A percentile compares a stretch with the other conserved stretches of the same genome.
These are phyloP conservation scores for Pseudocercospora fijiensis DNA, from an alignment of 2,329 filamentous ascomycete genomes.

Conservation along the genomic window DNA sequence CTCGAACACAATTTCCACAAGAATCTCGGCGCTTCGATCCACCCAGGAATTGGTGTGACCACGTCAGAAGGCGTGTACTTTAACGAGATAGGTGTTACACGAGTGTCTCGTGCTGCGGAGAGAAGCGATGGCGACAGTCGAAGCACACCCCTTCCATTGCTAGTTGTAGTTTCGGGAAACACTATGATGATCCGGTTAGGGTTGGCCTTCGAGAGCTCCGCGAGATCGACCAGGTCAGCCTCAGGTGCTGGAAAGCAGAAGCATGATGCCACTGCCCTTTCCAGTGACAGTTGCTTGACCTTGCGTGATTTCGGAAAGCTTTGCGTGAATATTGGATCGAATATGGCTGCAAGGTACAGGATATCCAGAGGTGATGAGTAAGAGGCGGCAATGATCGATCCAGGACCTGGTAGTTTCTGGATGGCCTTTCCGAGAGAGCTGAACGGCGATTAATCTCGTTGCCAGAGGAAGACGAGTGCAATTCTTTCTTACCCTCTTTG, in stretches of 20 bases:
- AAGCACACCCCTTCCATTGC: constrained; percentile 86
- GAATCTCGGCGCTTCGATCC: constrained; percentile 63
- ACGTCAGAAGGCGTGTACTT: constrained; percentile 87
- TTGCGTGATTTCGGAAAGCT: constrained; percentile 67
- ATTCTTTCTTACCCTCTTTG: constrained; percentile 68
- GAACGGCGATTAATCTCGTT: constrained; percentile 16
- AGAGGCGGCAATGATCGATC: constrained; percentile 82
- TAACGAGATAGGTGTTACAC: constrained; percentile 87
- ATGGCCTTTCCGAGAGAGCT: constrained; percentile 70
- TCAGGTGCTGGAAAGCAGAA: constrained; percentile 28
- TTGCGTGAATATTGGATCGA: constrained; percentile 90
- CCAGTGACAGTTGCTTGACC: constrained; percentile 74
- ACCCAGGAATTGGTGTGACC: constrained; percentile 79
- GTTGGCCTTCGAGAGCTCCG: constrained; percentile 61
- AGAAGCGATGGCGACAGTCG: constrained; percentile 77
- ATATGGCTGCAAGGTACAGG: constrained; percentile 90
- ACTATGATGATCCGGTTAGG: constrained; percentile 76
- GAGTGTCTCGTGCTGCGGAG: constrained; percentile 62
- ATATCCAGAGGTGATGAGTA: constrained; percentile 92
- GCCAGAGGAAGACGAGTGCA: not conserved
- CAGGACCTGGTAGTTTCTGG: constrained; percentile 69
- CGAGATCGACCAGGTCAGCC: constrained; percentile 37
- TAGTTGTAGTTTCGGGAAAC: constrained; percentile 92
- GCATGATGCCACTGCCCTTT: constrained; percentile 68
- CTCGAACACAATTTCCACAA: constrained; percentile 82